A percentile compares a stretch with the other conserved stretches of the same genome.
Evolutionary conservation across 768 basidiomycete genomes (phyloP).

Genomic region (Pleurotus djamor): DNA sequence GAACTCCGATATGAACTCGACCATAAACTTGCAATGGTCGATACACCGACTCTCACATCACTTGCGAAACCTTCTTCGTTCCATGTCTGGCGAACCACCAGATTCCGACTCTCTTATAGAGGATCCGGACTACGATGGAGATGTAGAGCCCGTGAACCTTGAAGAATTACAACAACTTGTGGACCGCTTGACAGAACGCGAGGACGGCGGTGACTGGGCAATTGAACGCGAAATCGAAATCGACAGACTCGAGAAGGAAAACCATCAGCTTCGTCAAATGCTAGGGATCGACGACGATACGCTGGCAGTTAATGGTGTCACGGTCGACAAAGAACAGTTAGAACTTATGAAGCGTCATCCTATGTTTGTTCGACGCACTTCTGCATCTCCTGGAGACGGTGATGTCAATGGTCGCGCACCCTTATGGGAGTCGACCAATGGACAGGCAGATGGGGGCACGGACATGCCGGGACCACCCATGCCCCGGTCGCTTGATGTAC

Average conservation of each 20-base stretch:
- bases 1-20: slow-evolving; percentile 53
- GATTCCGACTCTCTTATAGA: slow-evolving; percentile 40
- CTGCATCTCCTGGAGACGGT: slow-evolving; percentile 16
- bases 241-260: slow-evolving; percentile 76
- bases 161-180: slow-evolving; percentile 40
- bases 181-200: slow-evolving; percentile 36
- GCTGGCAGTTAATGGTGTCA: slow-evolving; percentile 51
- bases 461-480: slow-evolving; percentile 27
- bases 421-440: slow-evolving; percentile 8
- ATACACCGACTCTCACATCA: slow-evolving; percentile 70
- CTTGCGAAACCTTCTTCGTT: slow-evolving; percentile 70
- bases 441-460: slow-evolving; percentile 20
- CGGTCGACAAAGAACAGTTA: slow-evolving; percentile 44
- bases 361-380: slow-evolving; percentile 28
- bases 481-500: slow-evolving; percentile 50
- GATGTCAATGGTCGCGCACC: slow-evolving; percentile 14
- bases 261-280: slow-evolving; percentile 70
- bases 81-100: slow-evolving; percentile 62
- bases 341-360: slow-evolving; percentile 35
- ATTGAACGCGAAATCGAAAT: slow-evolving; percentile 89
- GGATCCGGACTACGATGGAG: slow-evolving; percentile 35
- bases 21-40: slow-evolving; percentile 59
- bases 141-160: slow-evolving; percentile 25
- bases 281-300: slow-evolving; percentile 69
- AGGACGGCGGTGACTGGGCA: slow-evolving; percentile 74